phyloP scores from a whole-genome alignment of 2,329 filamentous ascomycete species.

The Paecilomyces formosus region DNA sequence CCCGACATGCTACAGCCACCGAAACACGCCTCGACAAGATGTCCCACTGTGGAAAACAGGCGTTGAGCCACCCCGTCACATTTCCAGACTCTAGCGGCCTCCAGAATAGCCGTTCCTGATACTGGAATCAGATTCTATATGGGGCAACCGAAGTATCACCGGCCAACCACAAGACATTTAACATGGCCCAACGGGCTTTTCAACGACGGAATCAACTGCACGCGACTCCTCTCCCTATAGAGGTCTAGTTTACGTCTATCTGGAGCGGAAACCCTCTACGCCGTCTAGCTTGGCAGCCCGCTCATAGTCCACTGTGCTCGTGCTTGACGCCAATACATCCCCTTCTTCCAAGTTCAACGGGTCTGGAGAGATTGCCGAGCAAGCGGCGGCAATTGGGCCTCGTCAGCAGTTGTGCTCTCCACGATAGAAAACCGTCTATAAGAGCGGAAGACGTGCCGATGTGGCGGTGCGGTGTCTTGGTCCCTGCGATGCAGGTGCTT shows the following conservation, averaged over 20 bases:
- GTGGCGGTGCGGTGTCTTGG: neutral
- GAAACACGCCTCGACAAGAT: neutral
- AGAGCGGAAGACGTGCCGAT: neutral
- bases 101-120: neutral
- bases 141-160: neutral
- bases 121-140: neutral
- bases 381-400: neutral
- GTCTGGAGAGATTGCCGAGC: neutral
- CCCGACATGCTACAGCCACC: neutral
- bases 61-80: neutral
- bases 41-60: neutral
- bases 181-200: neutral
- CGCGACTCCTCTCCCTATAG: neutral
- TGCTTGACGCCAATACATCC: neutral
- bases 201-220: neutral
- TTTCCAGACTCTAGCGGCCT: neutral
- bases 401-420: neutral
- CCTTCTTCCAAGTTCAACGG: neutral
- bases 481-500: neutral
- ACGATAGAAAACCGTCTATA: neutral
- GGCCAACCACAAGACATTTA: neutral
- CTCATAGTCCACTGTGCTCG: neutral
- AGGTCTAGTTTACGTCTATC: neutral
- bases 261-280: neutral
- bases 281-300: neutral